A percentile compares a stretch with the other conserved stretches of the same genome.
phyloP scores from a whole-genome alignment of 352 stramenopile species.

The Pythium guiyangense region DNA sequence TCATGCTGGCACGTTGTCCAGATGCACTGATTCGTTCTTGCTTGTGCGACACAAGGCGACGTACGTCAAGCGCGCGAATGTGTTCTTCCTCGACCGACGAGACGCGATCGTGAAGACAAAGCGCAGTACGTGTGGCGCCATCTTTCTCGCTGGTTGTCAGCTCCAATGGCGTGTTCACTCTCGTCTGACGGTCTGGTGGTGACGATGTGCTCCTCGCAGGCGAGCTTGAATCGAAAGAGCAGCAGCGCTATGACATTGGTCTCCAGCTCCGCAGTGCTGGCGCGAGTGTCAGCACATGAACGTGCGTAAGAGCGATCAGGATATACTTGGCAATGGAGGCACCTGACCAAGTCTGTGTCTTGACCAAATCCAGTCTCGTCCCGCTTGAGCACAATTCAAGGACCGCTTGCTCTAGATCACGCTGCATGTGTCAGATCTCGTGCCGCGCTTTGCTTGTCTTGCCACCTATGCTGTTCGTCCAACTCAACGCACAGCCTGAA shows the following conservation, averaged over 20 bases:
- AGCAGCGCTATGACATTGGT: slow-evolving; percentile 47
- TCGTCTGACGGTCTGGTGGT: not conserved
- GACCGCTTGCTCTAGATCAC: too few species aligned
- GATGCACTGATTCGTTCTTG: not conserved
- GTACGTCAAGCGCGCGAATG: slow-evolving; percentile 62
- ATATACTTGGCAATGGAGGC: too few species aligned
- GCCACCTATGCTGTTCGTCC: too few species aligned
- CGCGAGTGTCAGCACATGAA: slow-evolving; percentile 1
- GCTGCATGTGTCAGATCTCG: too few species aligned
- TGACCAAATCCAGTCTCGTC: too few species aligned
- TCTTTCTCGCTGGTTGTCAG: not conserved
- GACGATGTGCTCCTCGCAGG: slow-evolving; percentile 15
- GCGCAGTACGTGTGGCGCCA: slow-evolving; percentile 28
- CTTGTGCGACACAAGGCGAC: slow-evolving; percentile 29
- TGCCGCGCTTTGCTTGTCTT: too few species aligned
- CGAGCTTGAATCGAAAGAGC: slow-evolving; percentile 64
- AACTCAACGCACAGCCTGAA: too few species aligned
- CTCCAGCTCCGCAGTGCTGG: slow-evolving; percentile 35
- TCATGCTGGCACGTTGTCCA: not conserved
- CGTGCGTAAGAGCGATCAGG: too few species aligned
- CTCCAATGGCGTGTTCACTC: not conserved
- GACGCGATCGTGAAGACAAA: slow-evolving; percentile 71
- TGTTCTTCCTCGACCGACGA: slow-evolving; percentile 70
- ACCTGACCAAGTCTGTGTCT: too few species aligned
- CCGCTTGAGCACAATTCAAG: too few species aligned